These are phyloP conservation scores for Aspergillus heteromorphus DNA, from an alignment of 495 filamentous ascomycete species.

Conservation along the genomic window DNA sequence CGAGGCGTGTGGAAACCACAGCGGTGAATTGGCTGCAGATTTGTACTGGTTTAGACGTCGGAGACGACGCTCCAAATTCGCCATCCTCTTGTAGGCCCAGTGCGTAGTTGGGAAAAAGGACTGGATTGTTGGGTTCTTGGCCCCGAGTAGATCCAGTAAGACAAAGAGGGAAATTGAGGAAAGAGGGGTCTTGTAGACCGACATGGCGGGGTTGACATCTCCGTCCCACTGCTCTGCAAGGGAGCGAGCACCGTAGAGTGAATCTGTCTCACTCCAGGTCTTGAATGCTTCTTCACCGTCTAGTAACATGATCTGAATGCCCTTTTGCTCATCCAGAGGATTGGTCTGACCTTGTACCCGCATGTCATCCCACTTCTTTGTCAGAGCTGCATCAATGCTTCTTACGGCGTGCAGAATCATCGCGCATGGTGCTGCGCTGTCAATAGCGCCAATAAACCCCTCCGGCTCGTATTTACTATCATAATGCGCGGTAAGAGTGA, in stretches of 20 bases:
- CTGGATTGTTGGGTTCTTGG: slow-evolving; percentile 61
- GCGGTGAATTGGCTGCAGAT: slow-evolving; percentile 27
- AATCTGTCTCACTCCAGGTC: slow-evolving; percentile 72
- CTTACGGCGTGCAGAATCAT: slow-evolving; percentile 83
- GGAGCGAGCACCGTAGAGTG: slow-evolving; percentile 78
- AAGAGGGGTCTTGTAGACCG: slow-evolving; percentile 66
- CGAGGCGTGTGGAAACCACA: slow-evolving; percentile 47
- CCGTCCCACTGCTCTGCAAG: slow-evolving; percentile 71
- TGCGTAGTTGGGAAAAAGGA: slow-evolving; percentile 86
- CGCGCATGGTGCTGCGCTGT: slow-evolving; percentile 90
- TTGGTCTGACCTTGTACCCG: slow-evolving; percentile 47
- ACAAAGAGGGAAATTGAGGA: slow-evolving; percentile 82
- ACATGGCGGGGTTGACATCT: slow-evolving; percentile 59
- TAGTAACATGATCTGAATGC: slow-evolving; percentile 83
- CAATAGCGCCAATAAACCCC: slow-evolving; percentile 90
- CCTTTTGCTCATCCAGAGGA: slow-evolving; percentile 62
- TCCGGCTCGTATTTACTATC: slow-evolving; percentile 76
- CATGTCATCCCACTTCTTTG: slow-evolving; percentile 74
- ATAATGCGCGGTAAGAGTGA: slow-evolving; percentile 92
- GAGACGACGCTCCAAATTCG: slow-evolving; percentile 63
- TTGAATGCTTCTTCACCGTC: slow-evolving; percentile 94
- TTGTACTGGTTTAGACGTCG: slow-evolving; percentile 51
- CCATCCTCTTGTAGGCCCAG: slow-evolving; percentile 80
- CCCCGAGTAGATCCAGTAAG: slow-evolving; percentile 85
- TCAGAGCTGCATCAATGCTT: slow-evolving; percentile 72